Base-by-base conservation (phyloP, 1,284 basidiomycete species). In the Pseudozyma hubeiensis region DNA sequence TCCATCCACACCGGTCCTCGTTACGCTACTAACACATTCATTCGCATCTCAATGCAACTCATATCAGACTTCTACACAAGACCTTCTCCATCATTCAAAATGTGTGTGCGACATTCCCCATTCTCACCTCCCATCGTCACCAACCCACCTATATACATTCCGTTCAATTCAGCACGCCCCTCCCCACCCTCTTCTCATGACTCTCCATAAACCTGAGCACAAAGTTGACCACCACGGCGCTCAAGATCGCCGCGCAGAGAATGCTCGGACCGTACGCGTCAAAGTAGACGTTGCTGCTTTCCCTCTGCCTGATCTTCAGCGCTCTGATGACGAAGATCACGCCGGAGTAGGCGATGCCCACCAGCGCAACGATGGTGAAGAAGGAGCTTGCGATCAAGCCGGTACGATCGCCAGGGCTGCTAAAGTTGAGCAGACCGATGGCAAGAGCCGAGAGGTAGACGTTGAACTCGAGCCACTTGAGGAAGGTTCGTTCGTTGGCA, bases 281-380 rank as follows among this genome's bases (percentile, higher is more conserved):
- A 66, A 81, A 83, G 80, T 83, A 84, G 53, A 83, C 69, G 57
- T 82, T 78, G 47, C 71, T 75, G 41, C 70, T 66, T 48, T 83
- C 81, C 51, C 75, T 67, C 60, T 75, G 54, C 19, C 81, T 64
- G 75, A 99, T 88, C 75, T 90, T 90, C 60, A 89, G 81, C 11
- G 93, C 91, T 53, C 96, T 90, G 84, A 91, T 92, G n/a, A 93
- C 88, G 84, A 96, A 99, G 77, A 96, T 92, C 62, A 88, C 88
- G 3, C 92, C 92, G 1, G 92, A 90, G 86, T 99, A 99, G 16
- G 91, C 90, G 75, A 98, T 93, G 3, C 94, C 89, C 49, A 93
- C 85, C n/a, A 99, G 88, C 14, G 97, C 92, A 8, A 92, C 90
- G 58, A 94, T 84, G 0, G 95, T 97, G 87, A 99, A 99, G 62